A percentile compares a stretch with the other conserved stretches of the same genome.
Evolutionary conservation across 2,329 filamentous ascomycete species (phyloP).

Genomic region (Lachnellula hyalina): DNA sequence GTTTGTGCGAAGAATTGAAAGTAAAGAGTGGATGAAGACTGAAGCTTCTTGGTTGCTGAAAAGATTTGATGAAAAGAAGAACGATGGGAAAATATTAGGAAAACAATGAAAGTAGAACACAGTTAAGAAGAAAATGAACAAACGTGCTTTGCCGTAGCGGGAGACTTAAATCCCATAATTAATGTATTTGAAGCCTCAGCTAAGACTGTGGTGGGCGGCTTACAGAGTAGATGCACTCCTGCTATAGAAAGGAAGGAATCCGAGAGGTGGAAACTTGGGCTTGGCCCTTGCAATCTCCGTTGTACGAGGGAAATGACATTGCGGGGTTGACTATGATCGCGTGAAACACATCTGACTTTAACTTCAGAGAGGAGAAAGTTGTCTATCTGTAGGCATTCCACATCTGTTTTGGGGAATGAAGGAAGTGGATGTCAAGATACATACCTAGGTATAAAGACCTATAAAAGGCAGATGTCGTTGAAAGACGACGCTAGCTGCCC

Average conservation of each 20-base stretch:
- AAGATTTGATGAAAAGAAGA: slow-evolving; percentile 12
- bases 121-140: slow-evolving; percentile 3
- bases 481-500: no score
- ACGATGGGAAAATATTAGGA: neutral
- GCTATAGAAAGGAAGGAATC: neutral
- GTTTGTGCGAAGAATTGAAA: slow-evolving; percentile 13
- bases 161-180: neutral
- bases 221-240: neutral
- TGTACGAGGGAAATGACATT: neutral
- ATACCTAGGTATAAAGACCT: no score
- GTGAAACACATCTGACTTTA: neutral
- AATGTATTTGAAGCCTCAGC: neutral
- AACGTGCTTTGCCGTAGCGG: neutral
- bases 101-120: slow-evolving; percentile 4
- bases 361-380: neutral
- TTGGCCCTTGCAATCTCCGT: neutral
- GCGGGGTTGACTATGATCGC: neutral
- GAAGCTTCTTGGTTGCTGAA: slow-evolving; percentile 13
- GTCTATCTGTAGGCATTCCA: no score
- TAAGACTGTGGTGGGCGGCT: neutral
- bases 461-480: no score
- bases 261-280: neutral
- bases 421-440: no score
- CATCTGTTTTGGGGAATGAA: no score
- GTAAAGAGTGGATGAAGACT: slow-evolving; percentile 25